Conservation (phyloP, 371 early-diverging fungal species). For the Ordospora colligata region DNA sequence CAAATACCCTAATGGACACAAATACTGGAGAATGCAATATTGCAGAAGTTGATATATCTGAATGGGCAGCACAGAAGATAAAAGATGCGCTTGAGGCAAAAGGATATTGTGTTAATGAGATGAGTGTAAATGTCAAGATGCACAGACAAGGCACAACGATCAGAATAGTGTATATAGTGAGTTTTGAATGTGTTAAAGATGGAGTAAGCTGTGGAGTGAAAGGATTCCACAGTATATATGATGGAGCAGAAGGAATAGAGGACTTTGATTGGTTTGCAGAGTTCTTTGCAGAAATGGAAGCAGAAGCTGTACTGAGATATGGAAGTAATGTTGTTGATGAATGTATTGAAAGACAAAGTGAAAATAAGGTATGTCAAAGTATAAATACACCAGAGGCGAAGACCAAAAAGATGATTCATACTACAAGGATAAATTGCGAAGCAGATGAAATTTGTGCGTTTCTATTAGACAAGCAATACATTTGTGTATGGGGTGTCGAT, state of each 20-base stretch:
- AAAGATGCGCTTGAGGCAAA: not conserved
- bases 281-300: conserved; percentile 42
- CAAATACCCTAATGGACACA: conserved; percentile 9
- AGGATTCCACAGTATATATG: conserved; percentile 6
- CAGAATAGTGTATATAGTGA: conserved; percentile 36
- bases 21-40: conserved; percentile 27
- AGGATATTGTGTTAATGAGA: not conserved
- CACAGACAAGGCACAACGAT: conserved; percentile 24
- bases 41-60: conserved; percentile 14
- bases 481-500: conserved; percentile 13
- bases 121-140: conserved; percentile 36
- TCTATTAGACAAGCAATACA: conserved; percentile 1
- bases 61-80: conserved; percentile 37
- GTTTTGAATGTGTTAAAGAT: conserved; percentile 26
- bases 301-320: conserved; percentile 37
- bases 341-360: not conserved
- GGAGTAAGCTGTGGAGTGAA: conserved; percentile 5
- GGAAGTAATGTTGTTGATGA: conserved; percentile 14
- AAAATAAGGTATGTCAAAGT: not conserved
- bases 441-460: conserved; percentile 7
- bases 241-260: conserved; percentile 19
- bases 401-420: not conserved
- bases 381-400: conserved; percentile 8
- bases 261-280: conserved; percentile 39
- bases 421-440: conserved; percentile 7